Evolutionary conservation across 108 stramenopile species (phyloP).

Genomic region (Fragilariopsis cylindrus): DNA sequence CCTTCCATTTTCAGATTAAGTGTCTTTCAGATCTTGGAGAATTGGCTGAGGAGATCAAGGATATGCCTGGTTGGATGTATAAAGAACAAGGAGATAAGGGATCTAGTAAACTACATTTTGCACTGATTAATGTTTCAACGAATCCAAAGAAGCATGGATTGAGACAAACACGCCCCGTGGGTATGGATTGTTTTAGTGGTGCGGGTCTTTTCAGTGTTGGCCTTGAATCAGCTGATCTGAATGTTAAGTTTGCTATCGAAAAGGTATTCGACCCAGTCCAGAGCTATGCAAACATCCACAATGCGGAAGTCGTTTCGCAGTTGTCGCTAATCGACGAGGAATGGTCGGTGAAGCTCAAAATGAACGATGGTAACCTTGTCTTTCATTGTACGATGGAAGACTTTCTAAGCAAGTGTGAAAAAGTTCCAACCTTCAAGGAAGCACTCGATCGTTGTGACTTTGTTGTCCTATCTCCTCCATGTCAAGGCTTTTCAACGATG

Average conservation of each 20-base stretch:
- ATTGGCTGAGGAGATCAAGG: background rate
- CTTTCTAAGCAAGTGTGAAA: background rate
- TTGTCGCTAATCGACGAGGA: background rate
- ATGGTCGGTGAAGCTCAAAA: background rate
- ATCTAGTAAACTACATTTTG: background rate
- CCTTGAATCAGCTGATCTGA: background rate
- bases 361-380: background rate
- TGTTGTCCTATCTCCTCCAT: conserved; percentile 1
- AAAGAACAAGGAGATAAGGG: background rate
- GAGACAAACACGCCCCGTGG: background rate
- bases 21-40: background rate
- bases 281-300: conserved; percentile 1
- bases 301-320: background rate
- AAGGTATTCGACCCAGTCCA: background rate
- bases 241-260: background rate
- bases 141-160: background rate
- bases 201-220: background rate
- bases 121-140: background rate
- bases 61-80: background rate
- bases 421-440: background rate
- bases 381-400: conserved; percentile 7
- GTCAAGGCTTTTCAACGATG: conserved; percentile 11
- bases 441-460: conserved; percentile 3
- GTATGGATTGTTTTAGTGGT: conserved; percentile 3
- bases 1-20: background rate